A percentile compares a stretch with the other conserved stretches of the same genome.
Evolutionary conservation across 257 asterid species (phyloP).

Genomic region (Solanum tacnaense): DNA sequence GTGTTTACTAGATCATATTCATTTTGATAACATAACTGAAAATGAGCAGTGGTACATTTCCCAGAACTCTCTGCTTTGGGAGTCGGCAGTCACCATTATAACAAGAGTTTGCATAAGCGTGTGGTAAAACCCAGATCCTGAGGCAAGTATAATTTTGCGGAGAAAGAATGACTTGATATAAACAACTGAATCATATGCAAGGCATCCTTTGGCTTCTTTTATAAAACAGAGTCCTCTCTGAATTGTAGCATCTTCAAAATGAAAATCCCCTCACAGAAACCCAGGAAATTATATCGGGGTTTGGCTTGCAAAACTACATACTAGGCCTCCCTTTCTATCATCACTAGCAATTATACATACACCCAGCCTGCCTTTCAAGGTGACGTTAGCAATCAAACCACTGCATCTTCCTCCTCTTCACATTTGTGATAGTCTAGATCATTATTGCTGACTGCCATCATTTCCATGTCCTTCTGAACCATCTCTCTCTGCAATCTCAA

Average conservation of each 20-base stretch:
- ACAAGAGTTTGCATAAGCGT: not conserved
- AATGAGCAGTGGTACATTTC: not conserved
- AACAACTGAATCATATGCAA: not conserved
- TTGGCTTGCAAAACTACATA: not conserved
- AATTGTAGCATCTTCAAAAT: not conserved
- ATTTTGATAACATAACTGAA: not conserved
- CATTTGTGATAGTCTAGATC: not conserved
- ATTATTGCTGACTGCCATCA: constrained; percentile 13
- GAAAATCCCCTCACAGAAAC: not conserved
- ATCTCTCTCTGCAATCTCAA: constrained; percentile 31
- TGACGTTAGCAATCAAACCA: not conserved
- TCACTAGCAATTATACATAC: not conserved
- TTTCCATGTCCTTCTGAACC: constrained; percentile 34
- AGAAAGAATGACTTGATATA: not conserved
- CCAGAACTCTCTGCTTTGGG: not conserved
- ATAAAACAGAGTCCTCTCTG: not conserved
- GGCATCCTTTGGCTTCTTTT: not conserved
- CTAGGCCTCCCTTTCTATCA: not conserved
- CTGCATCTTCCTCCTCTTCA: not conserved
- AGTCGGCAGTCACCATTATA: not conserved
- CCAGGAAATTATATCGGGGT: not conserved
- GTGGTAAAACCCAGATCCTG: not conserved
- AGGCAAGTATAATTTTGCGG: not conserved
- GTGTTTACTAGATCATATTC: not conserved
- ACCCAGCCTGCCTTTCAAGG: not conserved